Conservation (phyloP, 2,329 filamentous ascomycete genomes). For the Phyllosticta capitalensis region DNA sequence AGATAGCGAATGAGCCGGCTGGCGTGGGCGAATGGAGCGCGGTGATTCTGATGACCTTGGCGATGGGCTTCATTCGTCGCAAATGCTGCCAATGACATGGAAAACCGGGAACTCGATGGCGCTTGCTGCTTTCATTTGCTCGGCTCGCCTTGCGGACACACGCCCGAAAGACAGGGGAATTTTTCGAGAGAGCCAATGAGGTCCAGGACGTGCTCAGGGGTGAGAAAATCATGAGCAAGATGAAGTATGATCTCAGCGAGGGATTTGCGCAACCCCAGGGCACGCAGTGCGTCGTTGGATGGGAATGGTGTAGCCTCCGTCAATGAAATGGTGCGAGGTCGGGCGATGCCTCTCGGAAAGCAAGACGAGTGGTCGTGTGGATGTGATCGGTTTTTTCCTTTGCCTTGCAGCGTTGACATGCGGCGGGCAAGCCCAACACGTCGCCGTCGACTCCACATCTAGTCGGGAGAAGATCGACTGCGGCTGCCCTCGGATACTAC, state of each 20-base stretch:
- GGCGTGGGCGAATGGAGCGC: no score
- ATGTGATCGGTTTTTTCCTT: neutral
- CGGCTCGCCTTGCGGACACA: slow-evolving; percentile 2
- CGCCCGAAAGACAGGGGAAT: slow-evolving; percentile 3
- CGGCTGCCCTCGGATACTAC: slow-evolving; percentile 7
- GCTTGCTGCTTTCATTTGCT: neutral
- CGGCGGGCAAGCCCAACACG: slow-evolving; percentile 6
- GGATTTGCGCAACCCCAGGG: neutral
- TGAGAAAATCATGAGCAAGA: slow-evolving; percentile 9
- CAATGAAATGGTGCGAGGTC: neutral
- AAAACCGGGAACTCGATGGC: neutral
- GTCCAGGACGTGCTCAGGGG: neutral
- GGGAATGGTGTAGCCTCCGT: neutral
- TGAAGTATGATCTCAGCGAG: slow-evolving; percentile 1
- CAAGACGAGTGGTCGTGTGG: neutral
- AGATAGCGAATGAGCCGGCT: no score
- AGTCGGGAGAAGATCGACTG: slow-evolving; percentile 7
- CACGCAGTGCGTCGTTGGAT: neutral
- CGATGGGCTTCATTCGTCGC: neutral
- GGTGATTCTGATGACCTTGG: no score
- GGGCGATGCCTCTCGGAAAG: neutral
- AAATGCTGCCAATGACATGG: neutral
- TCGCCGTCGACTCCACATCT: slow-evolving; percentile 1
- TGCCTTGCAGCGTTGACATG: slow-evolving; percentile 5
- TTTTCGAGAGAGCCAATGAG: slow-evolving; percentile 3